A percentile compares a stretch with the other conserved stretches of the same genome.
These are phyloP conservation scores for Silene latifolia DNA, from an alignment of 148 eudicot species.

Conservation along the genomic window DNA sequence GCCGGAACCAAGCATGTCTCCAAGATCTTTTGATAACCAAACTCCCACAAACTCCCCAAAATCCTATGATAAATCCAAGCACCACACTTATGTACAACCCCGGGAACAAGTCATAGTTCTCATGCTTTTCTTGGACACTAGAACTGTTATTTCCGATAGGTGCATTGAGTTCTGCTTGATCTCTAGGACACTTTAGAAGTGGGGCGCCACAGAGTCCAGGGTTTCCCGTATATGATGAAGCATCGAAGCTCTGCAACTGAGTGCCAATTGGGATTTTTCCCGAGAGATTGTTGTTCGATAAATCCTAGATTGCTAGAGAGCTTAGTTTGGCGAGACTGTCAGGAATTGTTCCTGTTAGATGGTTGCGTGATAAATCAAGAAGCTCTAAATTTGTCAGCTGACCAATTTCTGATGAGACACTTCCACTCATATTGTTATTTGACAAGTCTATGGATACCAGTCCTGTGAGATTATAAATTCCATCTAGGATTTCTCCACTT, in stretches of 20 bases:
- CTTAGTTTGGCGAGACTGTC: not conserved
- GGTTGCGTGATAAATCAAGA: slow-evolving; percentile 19
- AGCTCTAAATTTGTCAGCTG: slow-evolving; percentile 9
- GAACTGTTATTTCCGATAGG: not conserved
- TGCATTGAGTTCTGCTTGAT: not conserved
- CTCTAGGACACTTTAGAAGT: not conserved
- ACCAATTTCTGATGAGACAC: slow-evolving; percentile 15
- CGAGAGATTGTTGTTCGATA: not conserved
- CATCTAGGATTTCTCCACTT: too few species aligned
- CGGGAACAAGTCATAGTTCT: not conserved
- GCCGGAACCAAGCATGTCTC: slow-evolving; percentile 14
- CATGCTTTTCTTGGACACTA: slow-evolving; percentile 5
- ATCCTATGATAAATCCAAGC: slow-evolving; percentile 15
- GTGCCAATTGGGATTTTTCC: not conserved
- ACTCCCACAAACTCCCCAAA: slow-evolving; percentile 16
- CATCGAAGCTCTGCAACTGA: slow-evolving; percentile 10
- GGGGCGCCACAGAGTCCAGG: slow-evolving; percentile 24
- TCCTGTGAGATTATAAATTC: not conserved
- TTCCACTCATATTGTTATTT: slow-evolving; percentile 13
- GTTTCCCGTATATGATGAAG: slow-evolving; percentile 16
- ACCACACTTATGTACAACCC: slow-evolving; percentile 17
- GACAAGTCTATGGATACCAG: slow-evolving; percentile 7
- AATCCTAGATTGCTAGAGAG: slow-evolving; percentile 1
- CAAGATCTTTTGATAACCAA: slow-evolving; percentile 3
- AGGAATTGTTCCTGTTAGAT: slow-evolving; percentile 15